These are phyloP conservation scores for Bathelium albidoporum DNA, from an alignment of 495 filamentous ascomycete genomes.

Conservation along the genomic window DNA sequence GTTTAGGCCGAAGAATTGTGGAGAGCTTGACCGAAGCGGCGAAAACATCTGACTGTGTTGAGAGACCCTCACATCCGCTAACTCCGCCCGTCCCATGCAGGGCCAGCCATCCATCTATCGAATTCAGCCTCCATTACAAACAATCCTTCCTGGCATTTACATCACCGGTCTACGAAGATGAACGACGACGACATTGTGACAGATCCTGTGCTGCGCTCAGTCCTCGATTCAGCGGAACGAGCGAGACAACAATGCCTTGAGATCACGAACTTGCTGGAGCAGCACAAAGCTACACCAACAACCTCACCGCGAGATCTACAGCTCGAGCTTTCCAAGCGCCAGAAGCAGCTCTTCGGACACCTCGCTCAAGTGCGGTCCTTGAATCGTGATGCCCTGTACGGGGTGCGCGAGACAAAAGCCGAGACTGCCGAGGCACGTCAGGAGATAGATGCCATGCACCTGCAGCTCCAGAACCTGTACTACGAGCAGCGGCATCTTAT, in stretches of 20 bases:
- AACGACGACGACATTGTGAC: conserved; percentile 52
- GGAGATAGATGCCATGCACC: conserved; percentile 83
- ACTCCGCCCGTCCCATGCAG: not conserved
- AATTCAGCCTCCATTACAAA: not conserved
- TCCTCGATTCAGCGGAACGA: conserved; percentile 57
- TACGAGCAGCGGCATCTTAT: conserved; percentile 89
- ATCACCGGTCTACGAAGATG: too few relatives aligned
- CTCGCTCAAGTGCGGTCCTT: conserved; percentile 72
- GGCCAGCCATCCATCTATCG: not conserved
- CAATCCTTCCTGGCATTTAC: not conserved
- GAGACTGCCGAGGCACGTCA: conserved; percentile 76
- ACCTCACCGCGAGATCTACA: conserved; percentile 39
- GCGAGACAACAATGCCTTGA: conserved; percentile 62
- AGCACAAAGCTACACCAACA: conserved; percentile 31
- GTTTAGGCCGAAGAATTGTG: not conserved
- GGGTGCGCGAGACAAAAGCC: conserved; percentile 76
- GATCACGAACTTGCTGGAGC: conserved; percentile 54
- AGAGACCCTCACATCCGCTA: not conserved
- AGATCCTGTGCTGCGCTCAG: conserved; percentile 58
- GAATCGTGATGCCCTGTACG: conserved; percentile 69
- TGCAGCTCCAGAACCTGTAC: conserved; percentile 90
- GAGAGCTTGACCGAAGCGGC: not conserved
- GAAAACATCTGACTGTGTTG: not conserved
- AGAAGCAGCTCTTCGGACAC: conserved; percentile 69
- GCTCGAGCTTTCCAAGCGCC: conserved; percentile 59